These are phyloP conservation scores for Hymenochaete sp. DNA, from an alignment of 1,284 basidiomycete species.

Conservation along the genomic window DNA sequence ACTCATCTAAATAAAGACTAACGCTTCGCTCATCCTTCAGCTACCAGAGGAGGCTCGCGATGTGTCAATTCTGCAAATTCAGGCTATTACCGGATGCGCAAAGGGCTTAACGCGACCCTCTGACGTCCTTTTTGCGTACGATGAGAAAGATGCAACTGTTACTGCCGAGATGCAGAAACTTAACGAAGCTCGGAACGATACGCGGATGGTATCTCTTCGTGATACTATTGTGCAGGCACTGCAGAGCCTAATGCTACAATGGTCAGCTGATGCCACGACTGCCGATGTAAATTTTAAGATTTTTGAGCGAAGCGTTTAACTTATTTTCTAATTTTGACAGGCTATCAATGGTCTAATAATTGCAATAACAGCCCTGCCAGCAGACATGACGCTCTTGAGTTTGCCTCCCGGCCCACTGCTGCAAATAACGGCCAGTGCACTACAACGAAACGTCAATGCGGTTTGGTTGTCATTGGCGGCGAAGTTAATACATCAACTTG, in stretches of 20 bases:
- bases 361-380: constrained; percentile 65
- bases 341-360: constrained; percentile 74
- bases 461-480: constrained; percentile 78
- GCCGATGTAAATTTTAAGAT: constrained; percentile 50
- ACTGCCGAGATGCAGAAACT: constrained; percentile 46
- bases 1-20: background rate
- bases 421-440: constrained; percentile 67
- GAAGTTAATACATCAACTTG: constrained; percentile 71
- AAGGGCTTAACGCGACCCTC: constrained; percentile 73
- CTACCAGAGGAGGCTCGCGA: constrained; percentile 58
- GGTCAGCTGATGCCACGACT: constrained; percentile 70
- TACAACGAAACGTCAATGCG: constrained; percentile 65
- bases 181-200: constrained; percentile 53
- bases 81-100: constrained; percentile 73
- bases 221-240: constrained; percentile 55
- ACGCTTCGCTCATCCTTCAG: constrained; percentile 29
- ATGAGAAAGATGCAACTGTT: constrained; percentile 45
- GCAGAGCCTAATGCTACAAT: constrained; percentile 52
- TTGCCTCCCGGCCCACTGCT: constrained; percentile 72
- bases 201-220: constrained; percentile 53
- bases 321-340: constrained; percentile 30
- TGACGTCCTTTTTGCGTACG: constrained; percentile 59
- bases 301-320: background rate
- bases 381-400: constrained; percentile 69
- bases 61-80: constrained; percentile 58